These are phyloP conservation scores for Phellopilus nigrolimitatus DNA, from an alignment of 1,284 basidiomycete genomes.

Conservation along the genomic window DNA sequence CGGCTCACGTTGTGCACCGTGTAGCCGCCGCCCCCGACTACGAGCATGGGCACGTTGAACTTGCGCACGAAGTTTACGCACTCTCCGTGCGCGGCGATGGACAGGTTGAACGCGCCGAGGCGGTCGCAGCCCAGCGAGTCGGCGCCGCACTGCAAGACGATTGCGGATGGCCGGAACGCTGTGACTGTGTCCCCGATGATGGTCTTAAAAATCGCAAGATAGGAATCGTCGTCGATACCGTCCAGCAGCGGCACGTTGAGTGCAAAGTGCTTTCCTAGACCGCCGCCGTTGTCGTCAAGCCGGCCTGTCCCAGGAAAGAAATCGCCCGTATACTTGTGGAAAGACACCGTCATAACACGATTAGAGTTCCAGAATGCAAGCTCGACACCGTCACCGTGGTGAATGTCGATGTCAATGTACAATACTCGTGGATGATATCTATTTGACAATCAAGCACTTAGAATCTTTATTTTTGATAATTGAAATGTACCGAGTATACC, in stretches of 20 bases:
- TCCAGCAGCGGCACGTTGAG: slow-evolving; percentile 95
- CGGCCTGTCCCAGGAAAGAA: slow-evolving; percentile 98
- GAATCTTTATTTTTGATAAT: neutral
- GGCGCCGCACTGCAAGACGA: slow-evolving; percentile 97
- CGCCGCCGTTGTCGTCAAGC: slow-evolving; percentile 84
- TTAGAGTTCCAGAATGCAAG: slow-evolving; percentile 98
- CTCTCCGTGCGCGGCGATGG: slow-evolving; percentile 98
- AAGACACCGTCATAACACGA: slow-evolving; percentile 96
- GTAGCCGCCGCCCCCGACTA: slow-evolving; percentile 94
- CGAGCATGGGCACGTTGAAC: slow-evolving; percentile 85
- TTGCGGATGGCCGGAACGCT: slow-evolving; percentile 84
- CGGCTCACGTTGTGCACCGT: slow-evolving; percentile 93
- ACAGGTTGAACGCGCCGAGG: slow-evolving; percentile 95
- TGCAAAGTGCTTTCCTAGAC: slow-evolving; percentile 90
- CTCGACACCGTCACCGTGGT: slow-evolving; percentile 96
- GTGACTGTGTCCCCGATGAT: slow-evolving; percentile 93
- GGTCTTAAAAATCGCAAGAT: slow-evolving; percentile 91
- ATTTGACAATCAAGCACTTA: too few species aligned
- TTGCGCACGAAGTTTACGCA: slow-evolving; percentile 95
- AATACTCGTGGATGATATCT: slow-evolving; percentile 89
- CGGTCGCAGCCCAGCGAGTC: slow-evolving; percentile 95
- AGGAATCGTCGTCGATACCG: slow-evolving; percentile 97
- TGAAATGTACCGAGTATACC: slow-evolving; percentile 21
- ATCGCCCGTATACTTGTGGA: slow-evolving; percentile 98
- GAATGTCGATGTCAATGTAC: slow-evolving; percentile 97